A percentile compares a stretch with the other conserved stretches of the same genome.
phyloP scores from a whole-genome alignment of 805 yeast genomes.

The Saccharomycopsis microspora region DNA sequence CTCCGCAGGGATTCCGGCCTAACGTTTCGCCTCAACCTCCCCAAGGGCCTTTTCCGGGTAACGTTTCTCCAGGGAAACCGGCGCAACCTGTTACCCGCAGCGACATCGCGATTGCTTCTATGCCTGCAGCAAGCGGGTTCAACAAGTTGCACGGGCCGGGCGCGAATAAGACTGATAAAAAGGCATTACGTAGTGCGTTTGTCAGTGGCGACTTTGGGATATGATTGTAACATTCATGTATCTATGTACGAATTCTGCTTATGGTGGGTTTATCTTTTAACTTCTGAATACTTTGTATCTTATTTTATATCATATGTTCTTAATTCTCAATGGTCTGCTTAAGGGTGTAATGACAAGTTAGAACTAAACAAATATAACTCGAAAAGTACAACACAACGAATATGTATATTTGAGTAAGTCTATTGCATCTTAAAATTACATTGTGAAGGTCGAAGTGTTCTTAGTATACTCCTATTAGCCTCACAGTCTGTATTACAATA shows the following conservation, averaged over 20 bases:
- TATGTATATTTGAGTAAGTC: too few relatives aligned
- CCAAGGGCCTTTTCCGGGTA: background rate
- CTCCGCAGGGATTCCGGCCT: slow-evolving; percentile 5
- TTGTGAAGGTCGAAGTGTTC: too few relatives aligned
- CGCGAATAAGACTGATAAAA: slow-evolving; percentile 34
- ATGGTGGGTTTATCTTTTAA: background rate
- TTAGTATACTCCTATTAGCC: too few relatives aligned
- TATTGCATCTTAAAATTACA: too few relatives aligned
- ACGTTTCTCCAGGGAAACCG: slow-evolving; percentile 7
- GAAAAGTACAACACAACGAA: too few relatives aligned
- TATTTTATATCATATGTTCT: background rate
- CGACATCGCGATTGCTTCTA: slow-evolving; percentile 31
- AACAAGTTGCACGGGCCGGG: slow-evolving; percentile 35
- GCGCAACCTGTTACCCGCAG: slow-evolving; percentile 24
- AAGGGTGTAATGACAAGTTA: background rate
- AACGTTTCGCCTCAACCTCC: background rate
- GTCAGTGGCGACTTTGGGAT: slow-evolving; percentile 63
- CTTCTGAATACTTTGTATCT: background rate
- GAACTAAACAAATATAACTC: too few relatives aligned
- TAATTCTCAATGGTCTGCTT: background rate
- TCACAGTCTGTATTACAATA: too few relatives aligned
- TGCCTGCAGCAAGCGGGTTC: slow-evolving; percentile 29
- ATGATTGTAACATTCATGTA: slow-evolving; percentile 19
- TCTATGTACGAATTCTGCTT: background rate
- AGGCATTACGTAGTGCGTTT: slow-evolving; percentile 50